These are phyloP conservation scores for Aechmea fasciata DNA, from an alignment of 176 grass and related monocot genomes.

Conservation along the genomic window DNA sequence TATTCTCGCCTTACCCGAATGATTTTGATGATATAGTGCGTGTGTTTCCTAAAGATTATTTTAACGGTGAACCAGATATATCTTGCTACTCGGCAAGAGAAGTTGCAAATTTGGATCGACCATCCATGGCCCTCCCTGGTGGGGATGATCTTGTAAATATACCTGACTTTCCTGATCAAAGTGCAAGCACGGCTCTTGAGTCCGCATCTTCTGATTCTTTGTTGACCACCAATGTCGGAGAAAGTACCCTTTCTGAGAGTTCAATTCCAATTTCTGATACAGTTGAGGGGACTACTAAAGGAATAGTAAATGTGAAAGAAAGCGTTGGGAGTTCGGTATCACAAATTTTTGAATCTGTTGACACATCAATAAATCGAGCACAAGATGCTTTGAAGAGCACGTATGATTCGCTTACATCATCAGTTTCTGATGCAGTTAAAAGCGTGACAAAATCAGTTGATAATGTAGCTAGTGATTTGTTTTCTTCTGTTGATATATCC, in stretches of 20 bases:
- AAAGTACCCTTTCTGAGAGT: conserved; percentile 1
- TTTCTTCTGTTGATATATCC: conserved; percentile 38
- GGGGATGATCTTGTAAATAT: conserved; percentile 1
- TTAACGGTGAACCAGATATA: conserved; percentile 16
- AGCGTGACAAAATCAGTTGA: conserved; percentile 47
- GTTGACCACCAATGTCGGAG: not conserved
- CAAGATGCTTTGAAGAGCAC: conserved; percentile 66
- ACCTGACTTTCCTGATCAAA: conserved; percentile 7
- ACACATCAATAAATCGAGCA: conserved; percentile 51
- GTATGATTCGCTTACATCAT: conserved; percentile 51
- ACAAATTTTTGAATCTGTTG: conserved; percentile 44
- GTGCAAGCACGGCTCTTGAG: not conserved
- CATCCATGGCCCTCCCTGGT: not conserved
- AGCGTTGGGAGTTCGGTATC: conserved; percentile 22
- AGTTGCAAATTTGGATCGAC: not conserved
- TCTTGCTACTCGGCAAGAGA: conserved; percentile 19
- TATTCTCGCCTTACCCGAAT: conserved; percentile 62
- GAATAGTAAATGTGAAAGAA: conserved; percentile 11
- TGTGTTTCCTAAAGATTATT: conserved; percentile 30
- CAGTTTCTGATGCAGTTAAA: conserved; percentile 48
- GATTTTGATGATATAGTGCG: conserved; percentile 62
- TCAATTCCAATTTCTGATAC: conserved; percentile 7
- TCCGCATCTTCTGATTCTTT: not conserved
- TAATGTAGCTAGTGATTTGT: conserved; percentile 32
- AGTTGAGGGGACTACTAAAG: conserved; percentile 2